phyloP scores from a whole-genome alignment of 2,329 filamentous ascomycete genomes.

The Corinectria fuckeliana region DNA sequence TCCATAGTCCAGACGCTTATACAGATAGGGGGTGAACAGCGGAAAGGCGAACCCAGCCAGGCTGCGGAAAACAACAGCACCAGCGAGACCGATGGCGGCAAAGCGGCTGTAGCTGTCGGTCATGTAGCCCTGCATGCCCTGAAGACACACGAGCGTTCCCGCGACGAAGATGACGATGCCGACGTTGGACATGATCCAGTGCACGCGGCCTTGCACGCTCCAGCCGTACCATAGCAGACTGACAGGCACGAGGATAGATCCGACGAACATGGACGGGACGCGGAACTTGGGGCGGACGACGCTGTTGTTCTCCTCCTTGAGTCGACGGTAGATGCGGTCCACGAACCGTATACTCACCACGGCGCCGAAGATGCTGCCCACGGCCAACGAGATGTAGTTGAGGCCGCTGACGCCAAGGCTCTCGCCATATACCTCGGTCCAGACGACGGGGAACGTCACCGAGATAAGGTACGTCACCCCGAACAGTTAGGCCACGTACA shows the following conservation, averaged over 20 bases:
- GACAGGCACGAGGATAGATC: constrained; percentile 58
- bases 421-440: constrained; percentile 52
- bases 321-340: constrained; percentile 24
- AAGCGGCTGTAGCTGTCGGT: constrained; percentile 72
- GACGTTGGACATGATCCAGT: constrained; percentile 70
- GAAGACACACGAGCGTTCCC: constrained; percentile 69
- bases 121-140: constrained; percentile 72
- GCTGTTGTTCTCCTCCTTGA: constrained; percentile 9
- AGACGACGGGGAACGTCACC: constrained; percentile 56
- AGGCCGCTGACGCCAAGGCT: constrained; percentile 52
- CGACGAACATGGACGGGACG: constrained; percentile 28
- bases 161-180: constrained; percentile 67
- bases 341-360: constrained; percentile 47
- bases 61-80: constrained; percentile 70
- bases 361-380: constrained; percentile 59
- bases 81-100: constrained; percentile 69
- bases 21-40: constrained; percentile 66
- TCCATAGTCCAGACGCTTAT: constrained; percentile 62
- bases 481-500: constrained; percentile 56
- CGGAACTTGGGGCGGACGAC: constrained; percentile 32
- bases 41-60: constrained; percentile 69
- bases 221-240: constrained; percentile 75
- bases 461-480: constrained; percentile 59
- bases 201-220: constrained; percentile 58
- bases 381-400: constrained; percentile 56